Conservation (phyloP, 805 yeast species). For the Pichia deserticola region DNA sequence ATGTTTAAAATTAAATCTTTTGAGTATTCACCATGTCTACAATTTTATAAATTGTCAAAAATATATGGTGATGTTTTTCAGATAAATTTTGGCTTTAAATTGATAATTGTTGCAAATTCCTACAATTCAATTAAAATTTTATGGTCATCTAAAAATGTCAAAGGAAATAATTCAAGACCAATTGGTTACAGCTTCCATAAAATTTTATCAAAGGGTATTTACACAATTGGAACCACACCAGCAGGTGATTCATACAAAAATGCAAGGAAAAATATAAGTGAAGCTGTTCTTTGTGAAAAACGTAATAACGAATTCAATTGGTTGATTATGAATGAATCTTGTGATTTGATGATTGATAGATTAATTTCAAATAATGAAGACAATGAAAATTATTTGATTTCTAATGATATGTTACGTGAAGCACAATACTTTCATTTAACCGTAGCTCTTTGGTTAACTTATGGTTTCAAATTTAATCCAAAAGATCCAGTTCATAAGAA, state of each 20-base stretch:
- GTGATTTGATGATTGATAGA: constrained; percentile 21
- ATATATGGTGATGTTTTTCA: constrained; percentile 48
- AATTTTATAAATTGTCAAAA: constrained; percentile 39
- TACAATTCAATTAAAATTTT: constrained; percentile 44
- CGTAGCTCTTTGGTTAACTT: constrained; percentile 44
- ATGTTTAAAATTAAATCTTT: constrained; percentile 19
- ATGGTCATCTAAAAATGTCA: constrained; percentile 41
- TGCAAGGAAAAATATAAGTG: constrained; percentile 42
- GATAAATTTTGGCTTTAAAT: constrained; percentile 48
- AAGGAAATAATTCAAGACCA: constrained; percentile 62
- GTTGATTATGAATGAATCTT: constrained; percentile 33
- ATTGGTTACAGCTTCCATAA: constrained; percentile 59
- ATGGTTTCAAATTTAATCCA: constrained; percentile 43
- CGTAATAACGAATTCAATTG: constrained; percentile 28
- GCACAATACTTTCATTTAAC: constrained; percentile 46
- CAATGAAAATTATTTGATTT: neutral
- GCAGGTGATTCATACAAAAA: constrained; percentile 38
- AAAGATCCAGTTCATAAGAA: constrained; percentile 31
- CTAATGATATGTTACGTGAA: constrained; percentile 20
- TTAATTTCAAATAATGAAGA: constrained; percentile 6
- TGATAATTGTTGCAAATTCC: constrained; percentile 62
- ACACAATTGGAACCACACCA: constrained; percentile 63
- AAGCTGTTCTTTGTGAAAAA: constrained; percentile 32
- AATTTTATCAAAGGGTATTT: constrained; percentile 48
- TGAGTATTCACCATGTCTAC: constrained; percentile 37